Evolutionary conservation across 495 filamentous ascomycete genomes (phyloP).

Genomic region (Rostrohypoxylon terebratum): DNA sequence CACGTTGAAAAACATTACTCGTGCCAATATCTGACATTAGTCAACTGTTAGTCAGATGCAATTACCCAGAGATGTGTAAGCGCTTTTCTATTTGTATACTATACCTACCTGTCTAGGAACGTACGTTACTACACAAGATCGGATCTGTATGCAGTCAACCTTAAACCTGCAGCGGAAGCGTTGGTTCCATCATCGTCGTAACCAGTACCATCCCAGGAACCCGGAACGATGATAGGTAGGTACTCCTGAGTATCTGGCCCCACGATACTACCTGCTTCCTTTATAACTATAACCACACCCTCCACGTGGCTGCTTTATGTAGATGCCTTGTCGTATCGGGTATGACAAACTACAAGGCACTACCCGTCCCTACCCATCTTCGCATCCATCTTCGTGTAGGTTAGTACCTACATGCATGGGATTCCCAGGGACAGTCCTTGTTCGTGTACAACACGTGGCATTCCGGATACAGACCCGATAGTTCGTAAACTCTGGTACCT

Average conservation of each 20-base stretch:
- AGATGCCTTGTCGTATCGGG: not conserved
- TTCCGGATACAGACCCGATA: not conserved
- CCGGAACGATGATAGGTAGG: not conserved
- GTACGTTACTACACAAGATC: not conserved
- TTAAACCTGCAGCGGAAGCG: not conserved
- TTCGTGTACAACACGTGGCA: conserved; percentile 2
- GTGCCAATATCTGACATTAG: conserved; percentile 5
- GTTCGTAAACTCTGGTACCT: conserved; percentile 1
- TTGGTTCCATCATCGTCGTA: not conserved
- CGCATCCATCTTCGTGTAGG: not conserved
- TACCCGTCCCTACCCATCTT: not conserved
- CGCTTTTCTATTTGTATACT: not conserved
- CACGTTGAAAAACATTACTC: too few relatives aligned
- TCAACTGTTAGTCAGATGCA: not conserved
- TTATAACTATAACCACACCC: not conserved
- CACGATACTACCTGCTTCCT: too few relatives aligned
- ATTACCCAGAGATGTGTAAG: not conserved
- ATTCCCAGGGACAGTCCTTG: conserved; percentile 1
- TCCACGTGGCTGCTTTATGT: conserved; percentile 1
- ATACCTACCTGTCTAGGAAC: not conserved
- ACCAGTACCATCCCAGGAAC: not conserved
- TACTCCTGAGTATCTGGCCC: not conserved
- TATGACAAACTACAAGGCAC: not conserved
- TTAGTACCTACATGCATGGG: not conserved
- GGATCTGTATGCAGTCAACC: conserved; percentile 10